Evolutionary conservation across 2,329 filamentous ascomycete species (phyloP).

Genomic region (Aspergillus fischeri): DNA sequence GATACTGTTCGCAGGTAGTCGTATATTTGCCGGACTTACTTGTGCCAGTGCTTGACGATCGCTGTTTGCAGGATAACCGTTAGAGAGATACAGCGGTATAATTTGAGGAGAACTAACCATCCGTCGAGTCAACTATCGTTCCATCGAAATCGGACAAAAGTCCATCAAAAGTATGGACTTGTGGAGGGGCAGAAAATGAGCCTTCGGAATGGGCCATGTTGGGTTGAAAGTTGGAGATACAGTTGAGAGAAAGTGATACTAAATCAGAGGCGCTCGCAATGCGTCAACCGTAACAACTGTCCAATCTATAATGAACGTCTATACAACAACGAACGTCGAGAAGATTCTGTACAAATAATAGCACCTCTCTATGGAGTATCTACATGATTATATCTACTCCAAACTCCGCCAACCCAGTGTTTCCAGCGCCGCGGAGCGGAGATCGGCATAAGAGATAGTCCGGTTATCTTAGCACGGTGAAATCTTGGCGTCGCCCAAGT

Average conservation of each 20-base stretch:
- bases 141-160: conserved; percentile 48
- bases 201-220: conserved; percentile 30
- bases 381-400: too few species aligned
- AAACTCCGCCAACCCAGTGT: not conserved
- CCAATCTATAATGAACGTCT: too few species aligned
- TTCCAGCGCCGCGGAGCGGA: conserved; percentile 16
- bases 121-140: conserved; percentile 46
- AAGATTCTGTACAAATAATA: too few species aligned
- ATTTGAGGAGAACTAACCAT: conserved; percentile 27
- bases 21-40: conserved; percentile 38
- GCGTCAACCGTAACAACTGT: too few species aligned
- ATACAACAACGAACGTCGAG: too few species aligned
- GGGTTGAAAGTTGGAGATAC: conserved; percentile 9
- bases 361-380: too few species aligned
- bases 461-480: conserved; percentile 34
- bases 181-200: conserved; percentile 39
- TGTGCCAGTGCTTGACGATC: conserved; percentile 63
- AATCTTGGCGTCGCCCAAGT: conserved; percentile 28
- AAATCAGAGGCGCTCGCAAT: too few species aligned
- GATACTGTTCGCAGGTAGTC: not conserved
- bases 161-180: conserved; percentile 38
- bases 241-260: not conserved
- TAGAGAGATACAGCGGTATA: conserved; percentile 31
- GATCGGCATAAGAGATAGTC: conserved; percentile 31
- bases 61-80: conserved; percentile 49